Percentiles rank a stretch among this genome's conserved stretches.
phyloP scores from a whole-genome alignment of 345 rosid genomes.

The Citrus inodora region DNA sequence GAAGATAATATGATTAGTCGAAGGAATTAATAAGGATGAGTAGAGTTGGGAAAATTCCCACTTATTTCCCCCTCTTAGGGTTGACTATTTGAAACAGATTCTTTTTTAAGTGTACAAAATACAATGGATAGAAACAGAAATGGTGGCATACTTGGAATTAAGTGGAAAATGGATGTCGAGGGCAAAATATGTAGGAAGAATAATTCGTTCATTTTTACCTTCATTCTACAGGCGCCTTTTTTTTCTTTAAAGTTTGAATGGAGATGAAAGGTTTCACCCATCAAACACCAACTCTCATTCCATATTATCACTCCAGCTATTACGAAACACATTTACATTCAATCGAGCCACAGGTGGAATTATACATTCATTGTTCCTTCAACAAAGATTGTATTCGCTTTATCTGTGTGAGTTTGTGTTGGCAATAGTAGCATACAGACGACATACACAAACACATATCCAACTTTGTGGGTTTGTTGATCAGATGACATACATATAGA shows the following conservation, averaged over 20 bases:
- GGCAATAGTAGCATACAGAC: no score
- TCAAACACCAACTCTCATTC: no score
- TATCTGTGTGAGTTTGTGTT: no score
- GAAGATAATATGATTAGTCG: slow-evolving; percentile 3
- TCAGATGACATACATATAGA: not conserved
- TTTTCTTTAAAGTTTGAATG: no score
- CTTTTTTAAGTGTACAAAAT: slow-evolving; percentile 2
- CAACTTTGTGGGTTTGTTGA: no score
- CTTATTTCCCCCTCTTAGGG: slow-evolving; percentile 19
- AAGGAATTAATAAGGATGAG: slow-evolving; percentile 18
- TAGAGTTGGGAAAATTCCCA: slow-evolving; percentile 11
- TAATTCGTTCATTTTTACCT: slow-evolving; percentile 14
- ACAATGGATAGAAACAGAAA: slow-evolving; percentile 12
- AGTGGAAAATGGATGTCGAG: slow-evolving; percentile 27
- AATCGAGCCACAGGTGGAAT: no score
- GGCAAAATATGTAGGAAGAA: slow-evolving; percentile 12
- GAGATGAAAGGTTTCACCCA: no score
- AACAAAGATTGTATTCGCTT: no score
- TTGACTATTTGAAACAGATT: slow-evolving; percentile 13
- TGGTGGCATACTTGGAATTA: slow-evolving; percentile 30
- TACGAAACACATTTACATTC: no score
- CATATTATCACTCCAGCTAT: no score
- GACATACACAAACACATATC: no score
- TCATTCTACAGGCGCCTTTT: not conserved
- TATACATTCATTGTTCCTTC: no score